Conservation (phyloP, 352 stramenopile genomes). For the Globisporangium perplexum region DNA sequence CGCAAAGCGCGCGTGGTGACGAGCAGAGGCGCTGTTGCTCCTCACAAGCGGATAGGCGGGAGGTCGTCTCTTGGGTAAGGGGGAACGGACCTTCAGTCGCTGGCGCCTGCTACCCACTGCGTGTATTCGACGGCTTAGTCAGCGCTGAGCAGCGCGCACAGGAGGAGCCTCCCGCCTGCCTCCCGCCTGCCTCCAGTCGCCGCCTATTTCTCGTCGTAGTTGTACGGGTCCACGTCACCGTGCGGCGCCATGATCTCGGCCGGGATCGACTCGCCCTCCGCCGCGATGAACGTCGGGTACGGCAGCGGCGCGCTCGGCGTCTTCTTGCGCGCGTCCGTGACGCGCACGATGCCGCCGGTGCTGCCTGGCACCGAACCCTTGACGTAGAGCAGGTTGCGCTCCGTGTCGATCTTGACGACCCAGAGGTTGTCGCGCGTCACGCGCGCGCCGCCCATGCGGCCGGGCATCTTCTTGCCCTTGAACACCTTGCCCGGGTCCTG, state of each 20-base stretch:
- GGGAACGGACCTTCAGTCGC: too few relatives aligned
- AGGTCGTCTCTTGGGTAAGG: too few relatives aligned
- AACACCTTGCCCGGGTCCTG: slow-evolving; percentile 98
- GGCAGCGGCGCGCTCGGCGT: slow-evolving; percentile 47
- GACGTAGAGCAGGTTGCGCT: slow-evolving; percentile 93
- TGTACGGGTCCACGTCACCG: slow-evolving; percentile 70
- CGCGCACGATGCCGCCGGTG: slow-evolving; percentile 80
- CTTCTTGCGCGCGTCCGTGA: slow-evolving; percentile 88
- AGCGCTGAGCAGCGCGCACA: not conserved
- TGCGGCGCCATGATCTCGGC: slow-evolving; percentile 74
- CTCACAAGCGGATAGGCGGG: too few relatives aligned
- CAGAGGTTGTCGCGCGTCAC: slow-evolving; percentile 97
- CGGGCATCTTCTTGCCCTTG: slow-evolving; percentile 99
- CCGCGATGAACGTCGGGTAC: slow-evolving; percentile 75
- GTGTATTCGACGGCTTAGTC: not conserved
- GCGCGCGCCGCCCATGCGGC: slow-evolving; percentile 92
- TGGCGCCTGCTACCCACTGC: not conserved
- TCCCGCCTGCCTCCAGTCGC: not conserved
- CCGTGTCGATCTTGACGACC: slow-evolving; percentile 89
- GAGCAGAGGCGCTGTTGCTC: not conserved
- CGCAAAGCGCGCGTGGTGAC: not conserved
- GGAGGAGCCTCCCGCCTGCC: not conserved
- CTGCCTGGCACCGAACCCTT: slow-evolving; percentile 91
- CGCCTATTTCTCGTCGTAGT: slow-evolving; percentile 83
- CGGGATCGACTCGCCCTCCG: slow-evolving; percentile 41